Percentiles rank a stretch among this genome's conserved stretches.
These are phyloP conservation scores for Neoarthrinium moseri DNA, from an alignment of 2,329 filamentous ascomycete genomes.

Conservation along the genomic window DNA sequence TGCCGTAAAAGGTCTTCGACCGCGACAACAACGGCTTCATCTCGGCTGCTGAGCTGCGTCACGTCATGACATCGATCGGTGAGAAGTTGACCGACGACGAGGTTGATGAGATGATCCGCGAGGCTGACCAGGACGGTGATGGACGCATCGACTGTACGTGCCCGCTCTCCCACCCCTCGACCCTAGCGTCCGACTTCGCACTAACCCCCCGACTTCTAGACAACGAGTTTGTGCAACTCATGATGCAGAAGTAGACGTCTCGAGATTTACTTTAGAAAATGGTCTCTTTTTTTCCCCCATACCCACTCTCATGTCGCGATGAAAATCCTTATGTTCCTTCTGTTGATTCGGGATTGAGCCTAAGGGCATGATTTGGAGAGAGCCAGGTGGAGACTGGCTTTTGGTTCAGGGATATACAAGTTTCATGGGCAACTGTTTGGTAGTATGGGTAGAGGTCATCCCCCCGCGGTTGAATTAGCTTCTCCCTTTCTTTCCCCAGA, in stretches of 20 bases:
- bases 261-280: background rate
- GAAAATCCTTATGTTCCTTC: constrained; percentile 12
- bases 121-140: constrained; percentile 87
- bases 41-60: constrained; percentile 81
- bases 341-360: constrained; percentile 6
- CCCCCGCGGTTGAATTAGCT: constrained; percentile 7
- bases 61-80: constrained; percentile 89
- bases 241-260: constrained; percentile 83
- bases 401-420: constrained; percentile 13
- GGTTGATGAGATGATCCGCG: constrained; percentile 90
- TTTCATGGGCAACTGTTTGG: constrained; percentile 9
- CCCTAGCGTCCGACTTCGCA: background rate
- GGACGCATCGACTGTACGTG: constrained; percentile 81
- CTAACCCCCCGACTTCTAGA: constrained; percentile 45
- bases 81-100: constrained; percentile 90
- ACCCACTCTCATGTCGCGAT: constrained; percentile 12
- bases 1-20: constrained; percentile 73
- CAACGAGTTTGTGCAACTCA: constrained; percentile 91
- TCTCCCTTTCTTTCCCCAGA: constrained; percentile 3
- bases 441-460: constrained; percentile 9
- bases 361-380: constrained; percentile 10
- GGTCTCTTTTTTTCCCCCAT: background rate
- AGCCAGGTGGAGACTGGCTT: constrained; percentile 3
- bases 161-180: background rate
- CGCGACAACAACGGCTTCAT: constrained; percentile 92